A percentile compares a stretch with the other conserved stretches of the same genome.
These are phyloP conservation scores for Botrytis aclada DNA, from an alignment of 2,329 filamentous ascomycete genomes.

Conservation along the genomic window DNA sequence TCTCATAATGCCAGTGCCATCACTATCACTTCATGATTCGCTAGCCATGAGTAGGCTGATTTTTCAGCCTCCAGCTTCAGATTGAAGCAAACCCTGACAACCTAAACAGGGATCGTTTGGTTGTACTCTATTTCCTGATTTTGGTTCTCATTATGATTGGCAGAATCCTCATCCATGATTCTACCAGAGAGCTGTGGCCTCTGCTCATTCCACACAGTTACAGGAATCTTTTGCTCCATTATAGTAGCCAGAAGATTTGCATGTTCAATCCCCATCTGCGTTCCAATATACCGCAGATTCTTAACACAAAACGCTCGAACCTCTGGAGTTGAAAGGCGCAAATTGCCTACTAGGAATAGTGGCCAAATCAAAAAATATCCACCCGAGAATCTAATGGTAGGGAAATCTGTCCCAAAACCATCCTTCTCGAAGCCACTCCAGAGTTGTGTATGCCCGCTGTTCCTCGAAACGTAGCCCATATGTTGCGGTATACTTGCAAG, in stretches of 20 bases:
- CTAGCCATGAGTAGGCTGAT: not conserved
- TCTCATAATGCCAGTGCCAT: not conserved
- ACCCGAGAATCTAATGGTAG: conserved; percentile 22
- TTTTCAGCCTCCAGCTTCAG: not conserved
- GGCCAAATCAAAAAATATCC: conserved; percentile 35
- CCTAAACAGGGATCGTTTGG: not conserved
- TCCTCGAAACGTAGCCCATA: conserved; percentile 5
- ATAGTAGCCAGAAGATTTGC: conserved; percentile 28
- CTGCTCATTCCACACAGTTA: conserved; percentile 19
- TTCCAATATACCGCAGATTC: conserved; percentile 29
- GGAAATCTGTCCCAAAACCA: not conserved
- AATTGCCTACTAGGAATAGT: conserved; percentile 30
- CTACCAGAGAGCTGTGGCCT: too few species aligned
- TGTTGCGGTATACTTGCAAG: conserved; percentile 34
- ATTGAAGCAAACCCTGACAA: too few species aligned
- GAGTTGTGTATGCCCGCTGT: not conserved
- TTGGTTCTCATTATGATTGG: not conserved
- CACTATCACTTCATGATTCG: too few species aligned
- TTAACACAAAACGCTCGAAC: conserved; percentile 26
- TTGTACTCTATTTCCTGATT: too few species aligned
- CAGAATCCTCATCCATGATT: not conserved
- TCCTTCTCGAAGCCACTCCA: not conserved
- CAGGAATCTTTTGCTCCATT: conserved; percentile 14
- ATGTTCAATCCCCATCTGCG: conserved; percentile 31
- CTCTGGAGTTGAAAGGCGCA: conserved; percentile 22